Percentiles rank a stretch among this genome's conserved stretches.
phyloP scores from a whole-genome alignment of 768 basidiomycete genomes.

The Psilocybe cubensis region DNA sequence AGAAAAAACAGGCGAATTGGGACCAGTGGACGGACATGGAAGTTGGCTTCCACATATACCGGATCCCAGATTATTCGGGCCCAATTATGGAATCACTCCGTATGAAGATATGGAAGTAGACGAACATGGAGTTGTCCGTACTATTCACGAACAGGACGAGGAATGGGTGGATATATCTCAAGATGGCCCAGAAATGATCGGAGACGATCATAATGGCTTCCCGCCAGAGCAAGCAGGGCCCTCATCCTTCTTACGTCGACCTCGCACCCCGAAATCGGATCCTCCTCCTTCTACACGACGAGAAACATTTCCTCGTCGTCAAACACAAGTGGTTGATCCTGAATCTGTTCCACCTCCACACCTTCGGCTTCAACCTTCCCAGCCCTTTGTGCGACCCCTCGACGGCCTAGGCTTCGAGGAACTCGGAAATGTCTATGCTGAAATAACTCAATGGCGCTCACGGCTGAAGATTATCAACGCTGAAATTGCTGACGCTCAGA shows the following conservation, averaged over 20 bases:
- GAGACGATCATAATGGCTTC: conserved; percentile 40
- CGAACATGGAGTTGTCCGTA: conserved; percentile 37
- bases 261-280: conserved; percentile 38
- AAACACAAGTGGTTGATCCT: conserved; percentile 30
- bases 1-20: conserved; percentile 53
- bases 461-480: conserved; percentile 72
- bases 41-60: conserved; percentile 49
- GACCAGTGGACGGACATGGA: conserved; percentile 35
- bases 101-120: conserved; percentile 38
- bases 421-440: conserved; percentile 66
- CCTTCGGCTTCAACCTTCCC: conserved; percentile 65
- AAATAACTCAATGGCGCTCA: conserved; percentile 73
- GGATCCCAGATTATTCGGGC: conserved; percentile 57
- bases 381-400: conserved; percentile 77
- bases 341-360: conserved; percentile 61
- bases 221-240: conserved; percentile 37
- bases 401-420: conserved; percentile 71
- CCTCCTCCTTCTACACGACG: conserved; percentile 42
- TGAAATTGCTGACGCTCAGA: conserved; percentile 73
- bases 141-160: conserved; percentile 34
- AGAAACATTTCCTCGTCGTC: conserved; percentile 68
- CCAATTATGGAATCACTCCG: conserved; percentile 47
- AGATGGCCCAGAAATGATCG: conserved; percentile 44
- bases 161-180: conserved; percentile 66
- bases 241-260: conserved; percentile 38